Conservation (phyloP, 2,329 filamentous ascomycete genomes). For the Raffaelea deltoideospora region DNA sequence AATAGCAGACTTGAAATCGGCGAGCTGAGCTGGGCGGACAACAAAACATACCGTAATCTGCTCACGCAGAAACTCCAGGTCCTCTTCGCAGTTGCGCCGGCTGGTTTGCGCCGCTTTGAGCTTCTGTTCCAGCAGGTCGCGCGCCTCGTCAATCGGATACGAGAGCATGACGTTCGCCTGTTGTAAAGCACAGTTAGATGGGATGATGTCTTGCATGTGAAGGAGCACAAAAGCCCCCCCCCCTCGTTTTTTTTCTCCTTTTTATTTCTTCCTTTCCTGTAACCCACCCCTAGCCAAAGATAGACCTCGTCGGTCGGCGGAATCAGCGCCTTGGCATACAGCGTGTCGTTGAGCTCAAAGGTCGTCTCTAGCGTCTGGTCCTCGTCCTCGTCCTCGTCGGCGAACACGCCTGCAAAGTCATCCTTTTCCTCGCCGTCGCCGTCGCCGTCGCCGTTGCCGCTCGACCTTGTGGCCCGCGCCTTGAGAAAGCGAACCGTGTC, state of each 20-base stretch:
- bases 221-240: no score
- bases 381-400: slow-evolving; percentile 21
- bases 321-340: slow-evolving; percentile 78
- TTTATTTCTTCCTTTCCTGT: no score
- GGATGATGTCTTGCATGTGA: not conserved
- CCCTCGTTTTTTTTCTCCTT: no score
- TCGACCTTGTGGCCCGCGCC: slow-evolving; percentile 8
- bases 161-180: slow-evolving; percentile 95
- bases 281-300: slow-evolving; percentile 77
- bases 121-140: slow-evolving; percentile 63
- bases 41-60: slow-evolving; percentile 70
- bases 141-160: slow-evolving; percentile 80
- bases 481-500: slow-evolving; percentile 82
- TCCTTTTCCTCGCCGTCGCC: not conserved
- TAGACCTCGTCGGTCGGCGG: slow-evolving; percentile 82
- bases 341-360: slow-evolving; percentile 91
- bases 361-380: slow-evolving; percentile 71
- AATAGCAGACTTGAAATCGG: not conserved
- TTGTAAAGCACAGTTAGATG: not conserved
- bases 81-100: slow-evolving; percentile 82
- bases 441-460: not conserved
- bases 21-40: not conserved
- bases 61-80: slow-evolving; percentile 86
- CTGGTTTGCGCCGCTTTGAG: slow-evolving; percentile 65
- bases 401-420: slow-evolving; percentile 1